phyloP scores from a whole-genome alignment of 164 flowering plant genomes.

The Vitis rotundifolia region DNA sequence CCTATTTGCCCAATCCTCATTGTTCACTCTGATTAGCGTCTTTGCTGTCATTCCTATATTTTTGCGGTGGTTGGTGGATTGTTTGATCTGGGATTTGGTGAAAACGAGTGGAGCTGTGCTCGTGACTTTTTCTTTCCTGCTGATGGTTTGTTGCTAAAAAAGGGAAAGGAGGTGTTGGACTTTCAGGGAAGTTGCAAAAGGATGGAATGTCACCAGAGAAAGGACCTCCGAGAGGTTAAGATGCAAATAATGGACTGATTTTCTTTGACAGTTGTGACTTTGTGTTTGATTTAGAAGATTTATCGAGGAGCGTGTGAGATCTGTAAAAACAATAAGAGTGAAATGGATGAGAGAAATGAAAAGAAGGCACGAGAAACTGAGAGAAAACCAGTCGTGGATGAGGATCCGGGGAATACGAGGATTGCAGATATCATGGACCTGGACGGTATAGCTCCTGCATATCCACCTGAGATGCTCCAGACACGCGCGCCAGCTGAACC shows the following conservation, averaged over 20 bases:
- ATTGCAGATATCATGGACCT: slow-evolving; percentile 13
- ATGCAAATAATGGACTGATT: slow-evolving; percentile 49
- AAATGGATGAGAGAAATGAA: slow-evolving; percentile 1
- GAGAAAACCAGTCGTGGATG: slow-evolving; percentile 12
- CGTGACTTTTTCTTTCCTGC: slow-evolving; percentile 36
- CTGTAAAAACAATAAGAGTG: slow-evolving; percentile 29
- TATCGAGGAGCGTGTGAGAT: slow-evolving; percentile 39
- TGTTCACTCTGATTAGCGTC: too few species aligned
- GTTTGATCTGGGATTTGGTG: too few species aligned
- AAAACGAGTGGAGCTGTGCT: too few species aligned
- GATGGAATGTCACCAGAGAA: slow-evolving; percentile 60
- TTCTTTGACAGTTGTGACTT: slow-evolving; percentile 70
- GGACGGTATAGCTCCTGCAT: slow-evolving; percentile 13
- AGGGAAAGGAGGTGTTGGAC: slow-evolving; percentile 29
- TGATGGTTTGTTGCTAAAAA: too few species aligned
- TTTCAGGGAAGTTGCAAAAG: slow-evolving; percentile 47
- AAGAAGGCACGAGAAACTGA: neutral
- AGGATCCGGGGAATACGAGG: slow-evolving; percentile 39
- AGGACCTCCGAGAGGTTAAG: slow-evolving; percentile 45
- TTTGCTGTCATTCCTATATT: too few species aligned
- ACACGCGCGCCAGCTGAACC: slow-evolving; percentile 46
- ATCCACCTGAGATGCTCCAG: slow-evolving; percentile 11
- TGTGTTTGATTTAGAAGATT: slow-evolving; percentile 74
- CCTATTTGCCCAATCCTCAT: too few species aligned
- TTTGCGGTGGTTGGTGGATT: too few species aligned